phyloP scores from a whole-genome alignment of 164 flowering plant genomes.

The Annona squamosa region DNA sequence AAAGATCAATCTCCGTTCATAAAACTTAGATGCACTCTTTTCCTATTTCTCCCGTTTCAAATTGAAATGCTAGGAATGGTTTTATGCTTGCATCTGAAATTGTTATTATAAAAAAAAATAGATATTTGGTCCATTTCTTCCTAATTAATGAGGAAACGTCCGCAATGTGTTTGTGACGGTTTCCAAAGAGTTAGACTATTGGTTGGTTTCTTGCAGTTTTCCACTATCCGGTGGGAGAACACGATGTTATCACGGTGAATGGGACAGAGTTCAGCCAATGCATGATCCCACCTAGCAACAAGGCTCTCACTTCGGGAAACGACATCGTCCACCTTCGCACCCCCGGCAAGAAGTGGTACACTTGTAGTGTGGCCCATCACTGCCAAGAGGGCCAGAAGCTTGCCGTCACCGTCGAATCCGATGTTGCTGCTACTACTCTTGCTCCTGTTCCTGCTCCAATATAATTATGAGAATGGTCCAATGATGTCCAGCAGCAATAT shows the following conservation, averaged over 20 bases:
- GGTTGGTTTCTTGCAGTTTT: conserved; percentile 14
- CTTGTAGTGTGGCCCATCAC: conserved; percentile 17
- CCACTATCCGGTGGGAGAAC: conserved; percentile 12
- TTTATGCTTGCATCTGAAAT: no score
- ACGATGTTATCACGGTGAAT: conserved; percentile 19
- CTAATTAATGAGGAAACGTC: no score
- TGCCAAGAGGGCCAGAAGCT: conserved; percentile 21
- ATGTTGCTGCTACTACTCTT: not conserved
- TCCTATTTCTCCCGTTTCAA: no score
- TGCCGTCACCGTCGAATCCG: conserved; percentile 3
- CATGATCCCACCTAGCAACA: not conserved
- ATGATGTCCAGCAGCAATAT: no score
- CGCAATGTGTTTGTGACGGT: not conserved
- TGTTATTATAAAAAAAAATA: no score
- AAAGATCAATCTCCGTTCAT: no score
- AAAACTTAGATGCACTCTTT: no score
- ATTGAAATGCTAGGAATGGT: no score
- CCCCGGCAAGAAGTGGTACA: conserved; percentile 26
- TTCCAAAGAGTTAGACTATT: not conserved
- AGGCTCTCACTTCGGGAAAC: conserved; percentile 14
- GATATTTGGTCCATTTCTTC: no score
- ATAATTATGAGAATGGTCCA: no score
- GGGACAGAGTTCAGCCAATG: conserved; percentile 12
- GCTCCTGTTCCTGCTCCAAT: not conserved
- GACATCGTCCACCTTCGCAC: conserved; percentile 11